phyloP scores from a whole-genome alignment of 1,284 basidiomycete species.

The Ustilago tritici region DNA sequence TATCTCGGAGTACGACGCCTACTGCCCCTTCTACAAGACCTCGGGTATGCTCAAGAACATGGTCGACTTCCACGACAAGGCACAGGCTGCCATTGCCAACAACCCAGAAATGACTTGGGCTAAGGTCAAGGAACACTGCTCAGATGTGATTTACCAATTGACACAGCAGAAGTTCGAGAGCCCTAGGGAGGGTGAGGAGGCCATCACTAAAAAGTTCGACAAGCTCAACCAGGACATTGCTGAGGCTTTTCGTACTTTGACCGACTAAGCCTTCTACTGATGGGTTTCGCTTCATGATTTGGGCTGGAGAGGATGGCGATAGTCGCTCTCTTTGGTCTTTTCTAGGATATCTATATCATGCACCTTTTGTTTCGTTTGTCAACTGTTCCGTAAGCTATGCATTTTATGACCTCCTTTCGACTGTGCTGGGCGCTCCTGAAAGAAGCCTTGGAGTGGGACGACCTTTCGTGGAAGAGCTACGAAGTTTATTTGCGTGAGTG shows the following conservation, averaged over 20 bases:
- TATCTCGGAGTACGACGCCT: conserved; percentile 96
- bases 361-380: conserved; percentile 13
- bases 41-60: conserved; percentile 95
- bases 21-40: conserved; percentile 85
- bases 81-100: conserved; percentile 81
- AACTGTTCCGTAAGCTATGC: conserved; percentile 14
- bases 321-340: neutral
- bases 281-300: neutral
- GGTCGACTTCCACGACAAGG: conserved; percentile 91
- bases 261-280: conserved; percentile 43
- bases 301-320: neutral
- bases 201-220: conserved; percentile 61
- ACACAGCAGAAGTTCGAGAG: conserved; percentile 98
- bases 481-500: neutral
- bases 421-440: neutral
- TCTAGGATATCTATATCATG: conserved; percentile 7
- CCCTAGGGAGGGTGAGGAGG: conserved; percentile 69
- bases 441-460: neutral
- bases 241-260: conserved; percentile 66
- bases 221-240: conserved; percentile 66
- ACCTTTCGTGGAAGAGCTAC: neutral
- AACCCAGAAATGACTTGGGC: conserved; percentile 87
- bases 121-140: conserved; percentile 87
- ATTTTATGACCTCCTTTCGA: neutral
- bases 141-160: conserved; percentile 92